A percentile compares a stretch with the other conserved stretches of the same genome.
Evolutionary conservation across 2,329 filamentous ascomycete genomes (phyloP).

Genomic region (Leptographium radiaticola): DNA sequence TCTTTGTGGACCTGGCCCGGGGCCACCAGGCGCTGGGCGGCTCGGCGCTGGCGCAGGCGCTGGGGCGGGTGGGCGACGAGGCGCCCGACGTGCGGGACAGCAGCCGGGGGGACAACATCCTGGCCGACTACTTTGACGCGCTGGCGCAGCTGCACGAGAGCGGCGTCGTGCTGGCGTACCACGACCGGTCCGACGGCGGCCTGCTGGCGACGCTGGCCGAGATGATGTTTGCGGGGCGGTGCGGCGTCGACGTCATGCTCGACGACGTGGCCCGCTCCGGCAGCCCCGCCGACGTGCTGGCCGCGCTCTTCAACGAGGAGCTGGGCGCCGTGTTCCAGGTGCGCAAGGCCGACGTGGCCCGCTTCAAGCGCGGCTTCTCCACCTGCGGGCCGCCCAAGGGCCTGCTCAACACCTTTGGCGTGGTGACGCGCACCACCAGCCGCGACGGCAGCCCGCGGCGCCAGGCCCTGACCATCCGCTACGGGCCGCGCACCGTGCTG

Average conservation of each 20-base stretch:
- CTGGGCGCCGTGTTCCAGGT: constrained; percentile 94
- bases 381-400: constrained; percentile 75
- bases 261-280: constrained; percentile 57
- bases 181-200: constrained; percentile 88
- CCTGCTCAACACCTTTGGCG: constrained; percentile 73
- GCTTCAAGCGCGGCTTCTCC: constrained; percentile 82
- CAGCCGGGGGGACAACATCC: constrained; percentile 7
- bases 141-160: constrained; percentile 50
- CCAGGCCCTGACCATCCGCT: constrained; percentile 65
- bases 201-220: constrained; percentile 82
- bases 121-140: constrained; percentile 79
- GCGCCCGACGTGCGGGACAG: constrained; percentile 71
- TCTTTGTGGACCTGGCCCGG: constrained; percentile 81
- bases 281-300: constrained; percentile 50
- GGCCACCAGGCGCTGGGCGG: constrained; percentile 76
- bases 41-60: constrained; percentile 80
- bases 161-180: constrained; percentile 71
- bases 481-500: constrained; percentile 56
- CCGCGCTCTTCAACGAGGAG: constrained; percentile 89
- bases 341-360: constrained; percentile 66
- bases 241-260: constrained; percentile 73
- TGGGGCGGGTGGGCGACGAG: constrained; percentile 73
- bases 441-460: constrained; percentile 24
- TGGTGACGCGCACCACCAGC: constrained; percentile 45
- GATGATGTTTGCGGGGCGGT: constrained; percentile 97